A percentile compares a stretch with the other conserved stretches of the same genome.
phyloP scores from a whole-genome alignment of 371 early-diverging fungal genomes.

The Batrachochytrium dendrobatidis region DNA sequence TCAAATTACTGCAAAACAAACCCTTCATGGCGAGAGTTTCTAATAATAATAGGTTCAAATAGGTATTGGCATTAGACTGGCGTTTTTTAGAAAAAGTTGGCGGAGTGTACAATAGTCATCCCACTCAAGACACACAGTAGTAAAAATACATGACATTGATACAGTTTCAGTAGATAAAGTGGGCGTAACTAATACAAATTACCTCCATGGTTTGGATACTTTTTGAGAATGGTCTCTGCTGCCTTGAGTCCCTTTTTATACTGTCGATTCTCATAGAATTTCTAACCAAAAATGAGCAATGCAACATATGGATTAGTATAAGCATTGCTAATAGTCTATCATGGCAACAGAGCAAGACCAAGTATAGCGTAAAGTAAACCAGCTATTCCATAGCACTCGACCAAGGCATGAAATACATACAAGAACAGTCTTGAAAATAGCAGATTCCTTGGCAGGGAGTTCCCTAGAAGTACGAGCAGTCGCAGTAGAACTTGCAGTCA shows the following conservation, averaged over 20 bases:
- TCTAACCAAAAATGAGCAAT: slow-evolving; percentile 40
- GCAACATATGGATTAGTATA: not conserved
- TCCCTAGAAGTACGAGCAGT: too few relatives aligned
- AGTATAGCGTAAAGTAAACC: not conserved
- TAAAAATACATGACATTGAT: not conserved
- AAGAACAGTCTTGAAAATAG: slow-evolving; percentile 67
- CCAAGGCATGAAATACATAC: slow-evolving; percentile 43
- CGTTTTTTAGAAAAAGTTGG: too few relatives aligned
- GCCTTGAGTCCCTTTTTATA: slow-evolving; percentile 92
- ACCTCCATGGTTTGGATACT: slow-evolving; percentile 91
- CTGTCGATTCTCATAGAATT: slow-evolving; percentile 87
- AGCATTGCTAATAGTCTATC: too few relatives aligned
- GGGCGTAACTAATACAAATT: too few relatives aligned
- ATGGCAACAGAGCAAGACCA: not conserved
- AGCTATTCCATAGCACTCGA: not conserved
- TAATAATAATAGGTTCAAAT: slow-evolving; percentile 24
- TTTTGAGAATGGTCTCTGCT: slow-evolving; percentile 85
- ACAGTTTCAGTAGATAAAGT: too few relatives aligned
- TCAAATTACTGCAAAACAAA: slow-evolving; percentile 77
- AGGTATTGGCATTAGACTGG: too few relatives aligned
- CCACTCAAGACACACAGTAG: not conserved
- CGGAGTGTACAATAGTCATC: not conserved
- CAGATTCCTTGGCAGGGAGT: slow-evolving; percentile 73
- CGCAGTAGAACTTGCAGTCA: too few relatives aligned
- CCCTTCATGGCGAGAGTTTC: slow-evolving; percentile 95